Base-by-base conservation (phyloP, 306 rosid species). In the Fagus crenata region DNA sequence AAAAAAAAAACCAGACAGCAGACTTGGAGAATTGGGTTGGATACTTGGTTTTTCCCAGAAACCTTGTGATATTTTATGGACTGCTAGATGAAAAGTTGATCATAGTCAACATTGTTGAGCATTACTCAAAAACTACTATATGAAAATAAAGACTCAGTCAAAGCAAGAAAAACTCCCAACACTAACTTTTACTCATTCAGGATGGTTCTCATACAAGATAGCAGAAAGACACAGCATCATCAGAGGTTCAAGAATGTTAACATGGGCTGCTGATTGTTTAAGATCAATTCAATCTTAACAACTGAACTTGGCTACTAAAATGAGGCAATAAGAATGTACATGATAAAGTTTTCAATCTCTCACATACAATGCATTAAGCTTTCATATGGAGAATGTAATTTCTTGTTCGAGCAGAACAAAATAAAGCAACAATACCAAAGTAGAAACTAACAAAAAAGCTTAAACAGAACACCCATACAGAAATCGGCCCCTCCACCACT, bases 381-480 rank as follows among this genome's bases (percentile, higher is more conserved):
- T 87, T 90, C 22, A 93, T 88, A 73, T 71, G 91, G 76, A 90
- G 91, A 77, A 95, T 84, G 88, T 85, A 89, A 39, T 75, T 92
- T 86, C 99, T 87, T 49, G 95, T 86, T 77, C 96, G 81, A 71
- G 93, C 78, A 36, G 97, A 92, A 87, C 99, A 96, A 73, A 89
- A 91, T 22, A 96, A 84, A 60, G 86, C 89, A 74, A 91, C 76
- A 70, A 91, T 87, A 18, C 93, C 96, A 54, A 86, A 69, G 81
- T 96, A 96, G 81, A 96, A 92, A 82, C 93, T 89, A 76, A 96
- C 81, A 75, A 91, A 96, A 70, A 97, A 91, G 76, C 99, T 95
- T 78, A 92, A 78, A 81, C 90, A 86, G 82, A 87, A 95, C 46
- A 95, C 79, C 84, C 97, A 90, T 15, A 95, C 79, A 49, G 97